Evolutionary conservation across 164 flowering plant species (phyloP).

Genomic region (Chimonanthus salicifolius): DNA sequence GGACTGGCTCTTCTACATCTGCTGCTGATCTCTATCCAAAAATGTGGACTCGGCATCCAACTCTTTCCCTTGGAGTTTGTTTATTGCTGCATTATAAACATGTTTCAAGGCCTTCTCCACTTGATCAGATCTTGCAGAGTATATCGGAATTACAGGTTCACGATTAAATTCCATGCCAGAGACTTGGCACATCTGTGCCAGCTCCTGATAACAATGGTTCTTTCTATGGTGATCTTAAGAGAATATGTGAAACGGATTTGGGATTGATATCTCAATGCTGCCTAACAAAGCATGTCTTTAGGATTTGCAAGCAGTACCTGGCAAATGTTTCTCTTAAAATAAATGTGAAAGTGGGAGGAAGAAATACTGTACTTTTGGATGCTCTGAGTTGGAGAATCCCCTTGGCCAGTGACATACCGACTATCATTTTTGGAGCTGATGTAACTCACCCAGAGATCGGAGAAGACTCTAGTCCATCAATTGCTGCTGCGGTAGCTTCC

Average conservation of each 20-base stretch:
- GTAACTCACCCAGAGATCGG: constrained; percentile 54
- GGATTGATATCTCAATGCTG: constrained; percentile 55
- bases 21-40: constrained; percentile 15
- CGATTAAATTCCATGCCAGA: constrained; percentile 35
- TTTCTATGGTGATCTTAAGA: constrained; percentile 35
- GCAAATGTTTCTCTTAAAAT: constrained; percentile 53
- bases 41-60: constrained; percentile 24
- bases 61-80: constrained; percentile 43
- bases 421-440: constrained; percentile 63
- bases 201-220: no score
- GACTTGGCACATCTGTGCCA: no score
- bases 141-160: constrained; percentile 47
- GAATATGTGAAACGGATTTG: constrained; percentile 52
- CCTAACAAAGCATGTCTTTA: constrained; percentile 38
- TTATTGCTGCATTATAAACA: constrained; percentile 28
- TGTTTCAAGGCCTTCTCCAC: constrained; percentile 48
- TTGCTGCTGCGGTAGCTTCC: constrained; percentile 62
- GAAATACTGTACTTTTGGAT: constrained; percentile 53
- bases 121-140: constrained; percentile 41
- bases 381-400: constrained; percentile 46
- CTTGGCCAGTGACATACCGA: constrained; percentile 47
- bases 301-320: constrained; percentile 37
- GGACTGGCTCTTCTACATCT: constrained; percentile 19
- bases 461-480: constrained; percentile 53
- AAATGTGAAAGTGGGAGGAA: constrained; percentile 65